Evolutionary conservation across 768 basidiomycete genomes (phyloP), one percentile per base, ranked within the genome.

Genomic region (Lactifluus volemus): DNA sequence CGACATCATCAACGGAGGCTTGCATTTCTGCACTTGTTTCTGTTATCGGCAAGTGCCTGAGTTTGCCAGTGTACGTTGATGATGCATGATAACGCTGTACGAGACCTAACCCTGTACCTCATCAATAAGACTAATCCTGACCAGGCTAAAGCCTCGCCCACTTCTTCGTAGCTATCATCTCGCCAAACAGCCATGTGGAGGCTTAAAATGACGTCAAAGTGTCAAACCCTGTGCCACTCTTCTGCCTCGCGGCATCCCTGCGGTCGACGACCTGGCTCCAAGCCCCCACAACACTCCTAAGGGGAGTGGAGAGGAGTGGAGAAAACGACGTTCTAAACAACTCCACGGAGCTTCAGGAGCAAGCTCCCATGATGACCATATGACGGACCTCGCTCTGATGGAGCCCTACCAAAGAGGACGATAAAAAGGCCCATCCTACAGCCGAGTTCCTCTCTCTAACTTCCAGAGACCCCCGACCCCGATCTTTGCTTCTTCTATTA

Each of bases 1-100:
- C 75, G 55, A 81, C 60, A 21, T 62, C 61, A 63, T 74, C 55
- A 41, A 25, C 45, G 52, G 70, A 69, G 65, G 36, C 9, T 44
- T 55, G 44, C 55, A 53, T 50, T 3, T 42, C 41, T 42, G 41
- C 41, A 17, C 15, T 41, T 41, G 36, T 38, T 38, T 38, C 36
- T 38, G 38, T 5, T 34, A 34, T 9, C 32, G 32, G 32, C 32
- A 34, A 34, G 9, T 7, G 11, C 15, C 15, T 17, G 41, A 15
- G 41, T 34, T 25, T 25, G 25, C 25, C 25, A 25, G 25, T 25
- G 25, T 25, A 25, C 25, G 25, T 25, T 25, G 25, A 25, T 25
- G 25, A 25, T 25, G 32, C 2, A 34, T 9, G 32, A 34, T 6
- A 34, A 34, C 32, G 5, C 5, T 6, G 32, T 34, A 34, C 32